Evolutionary conservation across 2,329 filamentous ascomycete species (phyloP).

Genomic region (Metarhizium humberi): DNA sequence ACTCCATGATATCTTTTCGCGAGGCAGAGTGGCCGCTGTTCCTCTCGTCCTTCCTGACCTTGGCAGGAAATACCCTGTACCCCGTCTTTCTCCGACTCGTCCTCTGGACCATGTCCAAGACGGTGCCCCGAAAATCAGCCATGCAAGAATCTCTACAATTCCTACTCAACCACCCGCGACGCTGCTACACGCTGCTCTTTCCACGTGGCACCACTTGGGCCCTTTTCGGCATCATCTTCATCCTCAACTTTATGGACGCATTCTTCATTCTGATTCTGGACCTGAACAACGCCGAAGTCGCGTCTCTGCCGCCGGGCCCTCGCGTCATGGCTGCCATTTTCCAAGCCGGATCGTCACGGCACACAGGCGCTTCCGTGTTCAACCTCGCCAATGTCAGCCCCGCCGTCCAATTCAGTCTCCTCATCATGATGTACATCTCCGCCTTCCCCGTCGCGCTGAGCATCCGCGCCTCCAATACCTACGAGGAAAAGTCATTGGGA

Average conservation of each 20-base stretch:
- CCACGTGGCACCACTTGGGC: constrained; percentile 49
- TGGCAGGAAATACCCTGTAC: constrained; percentile 46
- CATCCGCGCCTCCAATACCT: constrained; percentile 52
- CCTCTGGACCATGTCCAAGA: constrained; percentile 45
- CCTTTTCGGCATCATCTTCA: constrained; percentile 38
- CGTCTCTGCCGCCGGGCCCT: constrained; percentile 31
- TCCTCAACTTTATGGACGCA: constrained; percentile 45
- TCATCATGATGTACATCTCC: constrained; percentile 59
- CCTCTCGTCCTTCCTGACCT: constrained; percentile 37
- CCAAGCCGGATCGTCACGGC: constrained; percentile 42
- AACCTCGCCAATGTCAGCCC: constrained; percentile 39
- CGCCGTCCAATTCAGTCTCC: constrained; percentile 46
- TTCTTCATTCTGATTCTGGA: constrained; percentile 45
- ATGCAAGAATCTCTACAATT: constrained; percentile 41
- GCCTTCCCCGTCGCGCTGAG: constrained; percentile 52
- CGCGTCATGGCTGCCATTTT: constrained; percentile 48
- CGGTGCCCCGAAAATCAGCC: constrained; percentile 26
- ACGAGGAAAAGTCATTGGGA: constrained; percentile 52
- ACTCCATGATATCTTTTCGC: constrained; percentile 42
- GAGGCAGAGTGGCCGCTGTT: constrained; percentile 33
- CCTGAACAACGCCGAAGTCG: constrained; percentile 41
- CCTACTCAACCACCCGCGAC: constrained; percentile 51
- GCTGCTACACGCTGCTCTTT: constrained; percentile 55
- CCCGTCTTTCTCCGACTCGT: constrained; percentile 48
- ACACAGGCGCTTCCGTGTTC: constrained; percentile 40